Evolutionary conservation across 768 basidiomycete species (phyloP).

Genomic region (Tricholomella constricta): DNA sequence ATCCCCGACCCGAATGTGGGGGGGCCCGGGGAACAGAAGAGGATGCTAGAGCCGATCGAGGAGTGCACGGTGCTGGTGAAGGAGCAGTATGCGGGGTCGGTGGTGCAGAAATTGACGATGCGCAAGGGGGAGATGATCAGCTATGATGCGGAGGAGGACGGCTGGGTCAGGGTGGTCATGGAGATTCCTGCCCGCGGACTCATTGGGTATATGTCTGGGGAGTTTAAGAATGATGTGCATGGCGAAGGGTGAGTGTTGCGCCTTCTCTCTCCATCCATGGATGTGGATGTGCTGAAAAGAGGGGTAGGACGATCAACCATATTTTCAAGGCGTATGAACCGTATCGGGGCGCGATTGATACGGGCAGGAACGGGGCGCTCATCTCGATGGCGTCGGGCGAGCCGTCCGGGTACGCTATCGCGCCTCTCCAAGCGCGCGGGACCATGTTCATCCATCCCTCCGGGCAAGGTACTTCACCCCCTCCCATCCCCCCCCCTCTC

Average conservation of each 20-base stretch:
- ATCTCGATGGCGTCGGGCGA: conserved; percentile 50
- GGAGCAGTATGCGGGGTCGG: conserved; percentile 48
- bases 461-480: conserved; percentile 35
- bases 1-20: conserved; percentile 40
- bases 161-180: conserved; percentile 49
- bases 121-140: conserved; percentile 49
- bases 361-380: conserved; percentile 48
- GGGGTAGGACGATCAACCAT: conserved; percentile 47
- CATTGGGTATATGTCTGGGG: conserved; percentile 55
- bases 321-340: conserved; percentile 53
- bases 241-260: conserved; percentile 43
- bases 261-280: not conserved
- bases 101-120: conserved; percentile 54
- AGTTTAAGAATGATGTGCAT: conserved; percentile 54
- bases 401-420: conserved; percentile 49
- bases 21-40: conserved; percentile 25
- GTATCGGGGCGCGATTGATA: conserved; percentile 45
- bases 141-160: conserved; percentile 49
- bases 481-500: not conserved
- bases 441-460: conserved; percentile 46
- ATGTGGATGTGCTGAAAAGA: not conserved
- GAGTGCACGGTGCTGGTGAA: conserved; percentile 46
- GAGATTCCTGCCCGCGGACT: conserved; percentile 50
- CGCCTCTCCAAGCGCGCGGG: conserved; percentile 50
- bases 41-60: conserved; percentile 49